These are phyloP conservation scores for Aschersonia sp. DNA, from an alignment of 2,329 filamentous ascomycete genomes.

Conservation along the genomic window DNA sequence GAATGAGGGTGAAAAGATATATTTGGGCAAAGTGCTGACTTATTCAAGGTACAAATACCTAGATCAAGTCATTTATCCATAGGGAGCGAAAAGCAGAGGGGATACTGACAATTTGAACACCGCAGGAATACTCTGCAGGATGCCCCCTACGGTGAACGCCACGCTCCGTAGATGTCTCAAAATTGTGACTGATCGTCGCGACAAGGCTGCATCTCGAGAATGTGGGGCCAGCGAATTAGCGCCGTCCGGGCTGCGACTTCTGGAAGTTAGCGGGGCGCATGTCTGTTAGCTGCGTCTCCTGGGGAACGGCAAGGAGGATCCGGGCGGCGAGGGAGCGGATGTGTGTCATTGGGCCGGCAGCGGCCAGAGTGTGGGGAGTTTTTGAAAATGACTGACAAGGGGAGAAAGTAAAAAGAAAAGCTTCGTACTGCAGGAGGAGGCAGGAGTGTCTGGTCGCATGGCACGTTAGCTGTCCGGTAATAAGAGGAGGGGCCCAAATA, in stretches of 20 bases:
- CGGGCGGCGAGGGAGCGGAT: too few species aligned
- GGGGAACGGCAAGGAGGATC: not conserved
- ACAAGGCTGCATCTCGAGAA: not conserved
- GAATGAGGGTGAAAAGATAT: too few species aligned
- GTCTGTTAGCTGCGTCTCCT: conserved; percentile 2
- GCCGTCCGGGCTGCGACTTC: not conserved
- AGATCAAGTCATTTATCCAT: too few species aligned
- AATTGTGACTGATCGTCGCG: not conserved
- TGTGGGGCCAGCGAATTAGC: conserved; percentile 2
- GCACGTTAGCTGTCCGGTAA: not conserved
- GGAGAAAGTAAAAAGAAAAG: not conserved
- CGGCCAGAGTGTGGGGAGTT: too few species aligned
- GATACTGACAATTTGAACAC: too few species aligned
- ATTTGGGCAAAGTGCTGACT: too few species aligned
- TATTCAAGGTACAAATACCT: too few species aligned
- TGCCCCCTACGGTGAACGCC: too few species aligned
- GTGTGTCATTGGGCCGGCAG: too few species aligned
- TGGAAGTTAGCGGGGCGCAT: conserved; percentile 2
- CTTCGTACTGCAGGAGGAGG: not conserved
- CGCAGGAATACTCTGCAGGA: too few species aligned
- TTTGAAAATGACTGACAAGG: not conserved
- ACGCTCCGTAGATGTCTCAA: too few species aligned
- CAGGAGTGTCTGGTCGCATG: not conserved
- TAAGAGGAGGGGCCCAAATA: not conserved
- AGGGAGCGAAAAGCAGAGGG: too few species aligned